Evolutionary conservation across 2,329 filamentous ascomycete genomes (phyloP).

Genomic region (Lachnellula cervina): DNA sequence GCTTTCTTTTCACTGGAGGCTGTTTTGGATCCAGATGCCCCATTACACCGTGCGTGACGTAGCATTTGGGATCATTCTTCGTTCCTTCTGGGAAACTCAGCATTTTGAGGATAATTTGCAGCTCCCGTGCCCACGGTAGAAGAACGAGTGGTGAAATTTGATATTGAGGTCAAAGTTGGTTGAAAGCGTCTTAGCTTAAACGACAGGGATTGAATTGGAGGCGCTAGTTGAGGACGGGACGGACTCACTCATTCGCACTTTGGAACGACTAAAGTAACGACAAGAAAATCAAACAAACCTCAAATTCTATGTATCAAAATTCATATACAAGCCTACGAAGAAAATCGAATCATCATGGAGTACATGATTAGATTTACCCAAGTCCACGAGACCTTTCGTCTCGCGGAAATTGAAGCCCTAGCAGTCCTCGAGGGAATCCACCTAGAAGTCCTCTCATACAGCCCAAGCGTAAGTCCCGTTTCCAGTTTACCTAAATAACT

Average conservation of each 20-base stretch:
- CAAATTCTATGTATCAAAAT: not conserved
- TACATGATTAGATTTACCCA: conserved; percentile 90
- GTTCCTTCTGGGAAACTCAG: conserved; percentile 37
- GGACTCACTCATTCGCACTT: not conserved
- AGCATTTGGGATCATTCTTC: conserved; percentile 57
- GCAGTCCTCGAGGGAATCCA: conserved; percentile 63
- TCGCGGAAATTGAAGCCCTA: conserved; percentile 77
- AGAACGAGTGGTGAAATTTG: not conserved
- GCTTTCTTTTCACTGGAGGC: conserved; percentile 66
- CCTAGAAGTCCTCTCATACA: conserved; percentile 71
- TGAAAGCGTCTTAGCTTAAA: conserved; percentile 10
- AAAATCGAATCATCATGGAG: conserved; percentile 46
- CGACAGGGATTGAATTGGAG: not conserved
- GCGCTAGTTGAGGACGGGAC: not conserved
- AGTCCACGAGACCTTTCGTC: conserved; percentile 83
- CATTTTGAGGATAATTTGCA: conserved; percentile 31
- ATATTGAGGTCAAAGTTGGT: not conserved
- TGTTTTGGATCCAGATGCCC: conserved; percentile 66
- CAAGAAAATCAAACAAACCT: not conserved
- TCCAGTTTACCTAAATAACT: conserved; percentile 11
- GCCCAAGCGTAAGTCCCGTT: conserved; percentile 56
- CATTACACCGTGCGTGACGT: conserved; percentile 65
- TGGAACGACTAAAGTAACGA: not conserved
- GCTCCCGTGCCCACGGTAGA: not conserved
- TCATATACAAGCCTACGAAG: not conserved